A percentile compares a stretch with the other conserved stretches of the same genome.
Evolutionary conservation across 768 basidiomycete genomes (phyloP).

Genomic region (Suillus sp.): DNA sequence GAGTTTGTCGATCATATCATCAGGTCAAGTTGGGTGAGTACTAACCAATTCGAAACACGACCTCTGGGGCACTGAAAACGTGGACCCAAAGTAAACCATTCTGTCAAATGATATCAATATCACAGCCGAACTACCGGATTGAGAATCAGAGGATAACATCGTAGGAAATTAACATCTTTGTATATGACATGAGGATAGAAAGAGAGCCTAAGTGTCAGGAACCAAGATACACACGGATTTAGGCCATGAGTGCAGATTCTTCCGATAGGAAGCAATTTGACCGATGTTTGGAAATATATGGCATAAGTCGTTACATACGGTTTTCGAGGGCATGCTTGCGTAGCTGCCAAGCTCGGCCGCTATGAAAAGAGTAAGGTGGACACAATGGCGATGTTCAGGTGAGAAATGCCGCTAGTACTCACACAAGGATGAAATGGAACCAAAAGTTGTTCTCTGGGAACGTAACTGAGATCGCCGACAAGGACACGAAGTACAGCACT

Average conservation of each 20-base stretch:
- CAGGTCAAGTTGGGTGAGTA: slow-evolving; percentile 11
- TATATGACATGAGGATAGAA: slow-evolving; percentile 16
- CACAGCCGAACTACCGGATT: slow-evolving; percentile 19
- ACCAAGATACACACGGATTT: slow-evolving; percentile 17
- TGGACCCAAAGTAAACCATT: slow-evolving; percentile 10
- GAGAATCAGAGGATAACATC: slow-evolving; percentile 19
- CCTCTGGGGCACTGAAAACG: slow-evolving; percentile 13
- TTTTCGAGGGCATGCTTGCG: slow-evolving; percentile 6
- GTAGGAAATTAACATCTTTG: slow-evolving; percentile 18
- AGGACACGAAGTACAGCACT: not conserved
- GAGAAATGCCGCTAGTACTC: slow-evolving; percentile 12
- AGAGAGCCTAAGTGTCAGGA: slow-evolving; percentile 18
- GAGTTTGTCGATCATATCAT: slow-evolving; percentile 21
- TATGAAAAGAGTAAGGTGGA: slow-evolving; percentile 15
- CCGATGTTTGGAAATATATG: slow-evolving; percentile 17
- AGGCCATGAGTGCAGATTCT: slow-evolving; percentile 14
- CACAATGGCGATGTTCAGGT: not conserved
- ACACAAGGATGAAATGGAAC: slow-evolving; percentile 13
- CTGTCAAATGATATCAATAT: slow-evolving; percentile 22
- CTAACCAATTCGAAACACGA: slow-evolving; percentile 19
- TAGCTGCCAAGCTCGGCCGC: not conserved
- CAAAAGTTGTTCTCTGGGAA: slow-evolving; percentile 11
- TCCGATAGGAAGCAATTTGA: slow-evolving; percentile 19
- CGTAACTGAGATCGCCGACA: slow-evolving; percentile 1
- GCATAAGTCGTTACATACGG: slow-evolving; percentile 6